Evolutionary conservation across 495 filamentous ascomycete species (phyloP).

Genomic region (Penicillium cataractarum): DNA sequence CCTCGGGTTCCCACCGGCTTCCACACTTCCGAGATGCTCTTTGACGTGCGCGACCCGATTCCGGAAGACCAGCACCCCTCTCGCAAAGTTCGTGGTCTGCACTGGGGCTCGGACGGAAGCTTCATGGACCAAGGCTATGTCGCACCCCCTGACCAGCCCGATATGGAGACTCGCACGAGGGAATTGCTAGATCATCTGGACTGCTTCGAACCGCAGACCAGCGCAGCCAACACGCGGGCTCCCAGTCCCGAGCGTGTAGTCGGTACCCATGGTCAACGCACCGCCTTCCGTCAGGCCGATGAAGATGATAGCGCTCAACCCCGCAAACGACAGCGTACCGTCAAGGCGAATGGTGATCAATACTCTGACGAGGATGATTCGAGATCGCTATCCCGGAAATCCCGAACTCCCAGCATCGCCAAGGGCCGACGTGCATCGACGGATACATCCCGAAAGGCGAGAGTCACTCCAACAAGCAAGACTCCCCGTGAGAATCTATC

Average conservation of each 20-base stretch:
- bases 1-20: conserved; percentile 37
- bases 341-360: conserved; percentile 41
- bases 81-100: conserved; percentile 47
- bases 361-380: conserved; percentile 44
- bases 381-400: conserved; percentile 51
- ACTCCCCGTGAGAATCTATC: conserved; percentile 72
- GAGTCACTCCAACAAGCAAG: conserved; percentile 46
- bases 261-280: conserved; percentile 17
- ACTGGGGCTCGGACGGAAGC: conserved; percentile 67
- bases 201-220: conserved; percentile 56
- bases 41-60: conserved; percentile 46
- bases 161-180: conserved; percentile 56
- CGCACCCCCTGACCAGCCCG: conserved; percentile 54
- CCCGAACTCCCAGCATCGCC: conserved; percentile 41
- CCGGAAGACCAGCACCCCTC: conserved; percentile 45
- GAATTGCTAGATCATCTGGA: conserved; percentile 57
- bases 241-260: conserved; percentile 54
- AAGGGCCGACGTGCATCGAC: conserved; percentile 39
- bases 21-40: conserved; percentile 51
- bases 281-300: conserved; percentile 10
- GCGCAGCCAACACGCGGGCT: conserved; percentile 59
- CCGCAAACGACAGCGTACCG: conserved; percentile 40
- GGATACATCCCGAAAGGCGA: conserved; percentile 37
- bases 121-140: conserved; percentile 63
- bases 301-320: conserved; percentile 36